Evolutionary conservation across 345 rosid genomes (phyloP).

Genomic region (Eucalyptus curtisii): DNA sequence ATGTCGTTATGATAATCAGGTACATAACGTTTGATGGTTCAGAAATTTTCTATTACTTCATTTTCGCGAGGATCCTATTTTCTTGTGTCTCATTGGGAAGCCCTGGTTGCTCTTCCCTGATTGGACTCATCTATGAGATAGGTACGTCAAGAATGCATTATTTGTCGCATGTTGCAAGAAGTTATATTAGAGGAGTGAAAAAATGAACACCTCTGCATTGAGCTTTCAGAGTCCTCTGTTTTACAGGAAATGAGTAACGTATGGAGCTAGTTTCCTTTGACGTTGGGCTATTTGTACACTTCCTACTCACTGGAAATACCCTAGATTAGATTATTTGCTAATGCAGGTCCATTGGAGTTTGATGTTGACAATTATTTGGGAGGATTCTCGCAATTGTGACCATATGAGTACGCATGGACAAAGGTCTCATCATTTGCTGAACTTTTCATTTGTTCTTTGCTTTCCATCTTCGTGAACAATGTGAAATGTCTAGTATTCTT

Average conservation of each 20-base stretch:
- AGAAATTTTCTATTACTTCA: neutral
- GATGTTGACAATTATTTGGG: neutral
- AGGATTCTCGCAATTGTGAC: neutral
- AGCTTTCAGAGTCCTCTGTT: neutral
- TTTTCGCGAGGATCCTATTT: neutral
- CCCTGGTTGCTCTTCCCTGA: neutral
- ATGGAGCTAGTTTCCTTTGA: neutral
- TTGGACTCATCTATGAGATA: neutral
- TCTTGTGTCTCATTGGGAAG: neutral
- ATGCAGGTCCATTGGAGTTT: constrained; percentile 1
- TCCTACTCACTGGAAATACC: neutral
- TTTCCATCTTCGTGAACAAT: neutral
- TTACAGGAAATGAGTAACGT: neutral
- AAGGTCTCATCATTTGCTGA: neutral
- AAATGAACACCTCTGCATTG: neutral
- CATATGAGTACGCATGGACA: neutral
- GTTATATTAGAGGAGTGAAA: neutral
- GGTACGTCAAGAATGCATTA: neutral
- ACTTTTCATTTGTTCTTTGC: neutral
- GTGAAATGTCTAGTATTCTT: neutral
- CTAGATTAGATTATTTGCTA: neutral
- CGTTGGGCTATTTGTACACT: neutral
- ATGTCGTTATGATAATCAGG: neutral
- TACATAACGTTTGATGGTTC: neutral
- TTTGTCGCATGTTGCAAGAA: neutral